These are phyloP conservation scores for Phanerodontia chrysosporium DNA, from an alignment of 768 basidiomycete genomes.

Conservation along the genomic window DNA sequence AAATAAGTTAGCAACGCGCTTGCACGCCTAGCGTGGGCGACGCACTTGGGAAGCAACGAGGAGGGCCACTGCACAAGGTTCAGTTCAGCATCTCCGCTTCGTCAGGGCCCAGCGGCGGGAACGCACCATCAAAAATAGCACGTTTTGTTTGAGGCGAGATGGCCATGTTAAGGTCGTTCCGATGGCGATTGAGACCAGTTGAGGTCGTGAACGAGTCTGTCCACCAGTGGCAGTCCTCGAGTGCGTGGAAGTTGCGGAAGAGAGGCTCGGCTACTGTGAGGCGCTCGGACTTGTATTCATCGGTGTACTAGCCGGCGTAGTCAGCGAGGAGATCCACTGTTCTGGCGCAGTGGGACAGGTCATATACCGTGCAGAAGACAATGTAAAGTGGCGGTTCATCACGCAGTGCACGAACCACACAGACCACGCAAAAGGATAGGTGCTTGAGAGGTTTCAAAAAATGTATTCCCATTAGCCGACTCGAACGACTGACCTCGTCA, in stretches of 20 bases:
- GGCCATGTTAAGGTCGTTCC: slow-evolving; percentile 12
- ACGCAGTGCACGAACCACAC: no score
- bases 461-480: slow-evolving; percentile 41
- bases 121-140: slow-evolving; percentile 25
- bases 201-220: not conserved
- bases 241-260: not conserved
- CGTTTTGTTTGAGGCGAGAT: slow-evolving; percentile 21
- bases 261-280: not conserved
- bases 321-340: no score
- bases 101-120: not conserved
- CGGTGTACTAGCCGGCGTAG: not conserved
- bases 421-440: no score
- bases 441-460: not conserved
- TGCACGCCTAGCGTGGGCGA: not conserved
- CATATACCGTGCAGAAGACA: no score
- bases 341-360: no score
- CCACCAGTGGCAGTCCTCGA: not conserved
- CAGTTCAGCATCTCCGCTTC: not conserved
- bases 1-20: not conserved
- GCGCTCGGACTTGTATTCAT: not conserved
- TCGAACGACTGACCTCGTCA: slow-evolving; percentile 70
- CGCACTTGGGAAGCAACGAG: slow-evolving; percentile 50
- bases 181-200: not conserved
- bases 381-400: no score
- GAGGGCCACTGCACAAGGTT: slow-evolving; percentile 32